A percentile compares a stretch with the other conserved stretches of the same genome.
Evolutionary conservation across 768 basidiomycete genomes (phyloP).

Genomic region (Hericium alpestre): DNA sequence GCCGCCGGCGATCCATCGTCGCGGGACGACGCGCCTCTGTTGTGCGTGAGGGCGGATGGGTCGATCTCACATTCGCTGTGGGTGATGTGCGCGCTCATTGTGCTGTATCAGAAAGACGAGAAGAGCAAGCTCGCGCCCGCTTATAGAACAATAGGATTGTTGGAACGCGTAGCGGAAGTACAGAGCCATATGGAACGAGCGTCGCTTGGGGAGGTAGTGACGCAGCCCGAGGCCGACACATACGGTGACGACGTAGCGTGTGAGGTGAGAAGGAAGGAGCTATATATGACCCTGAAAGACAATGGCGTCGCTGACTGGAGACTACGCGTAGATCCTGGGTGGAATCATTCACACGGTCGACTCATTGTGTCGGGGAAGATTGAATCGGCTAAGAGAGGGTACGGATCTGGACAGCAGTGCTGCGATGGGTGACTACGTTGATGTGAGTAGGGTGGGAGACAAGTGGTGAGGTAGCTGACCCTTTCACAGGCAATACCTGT

Average conservation of each 20-base stretch:
- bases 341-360: not conserved
- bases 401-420: conserved; percentile 1
- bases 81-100: conserved; percentile 7
- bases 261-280: not conserved
- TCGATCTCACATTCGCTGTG: conserved; percentile 10
- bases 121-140: not conserved
- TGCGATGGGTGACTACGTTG: conserved; percentile 7
- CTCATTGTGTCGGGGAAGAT: not conserved
- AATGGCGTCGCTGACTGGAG: not conserved
- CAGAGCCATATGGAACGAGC: not conserved
- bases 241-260: not conserved
- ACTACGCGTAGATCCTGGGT: not conserved
- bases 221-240: not conserved
- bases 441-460: conserved; percentile 6
- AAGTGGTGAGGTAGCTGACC: not conserved
- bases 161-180: not conserved
- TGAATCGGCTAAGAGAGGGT: not conserved
- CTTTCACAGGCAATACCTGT: conserved; percentile 8
- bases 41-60: conserved; percentile 13
- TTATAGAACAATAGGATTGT: not conserved
- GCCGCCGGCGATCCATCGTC: not conserved
- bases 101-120: not conserved
- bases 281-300: not conserved
- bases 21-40: not conserved
- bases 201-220: not conserved